Evolutionary conservation across 192 early-diverging fungal species (phyloP).

Genomic region (Diversispora epigaea): DNA sequence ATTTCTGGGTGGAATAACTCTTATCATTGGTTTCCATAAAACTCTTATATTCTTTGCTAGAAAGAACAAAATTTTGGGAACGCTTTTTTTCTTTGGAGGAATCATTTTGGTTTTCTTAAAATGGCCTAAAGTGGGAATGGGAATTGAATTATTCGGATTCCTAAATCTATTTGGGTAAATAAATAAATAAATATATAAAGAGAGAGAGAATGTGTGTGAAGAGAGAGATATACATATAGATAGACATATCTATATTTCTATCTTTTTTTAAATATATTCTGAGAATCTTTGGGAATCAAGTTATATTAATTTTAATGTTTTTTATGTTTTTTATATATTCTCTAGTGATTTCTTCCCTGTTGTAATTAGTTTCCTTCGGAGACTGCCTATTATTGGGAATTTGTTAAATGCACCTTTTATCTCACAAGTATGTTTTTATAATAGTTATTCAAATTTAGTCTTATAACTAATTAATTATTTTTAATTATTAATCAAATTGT

Average conservation of each 20-base stretch:
- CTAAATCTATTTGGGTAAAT: constrained; percentile 92
- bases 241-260: too few relatives aligned
- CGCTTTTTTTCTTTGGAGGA: constrained; percentile 85
- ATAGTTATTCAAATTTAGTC: constrained; percentile 10
- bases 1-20: constrained; percentile 85
- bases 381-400: constrained; percentile 86
- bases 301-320: background rate
- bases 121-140: constrained; percentile 87
- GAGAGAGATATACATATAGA: too few relatives aligned
- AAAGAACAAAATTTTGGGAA: constrained; percentile 84
- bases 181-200: constrained; percentile 3
- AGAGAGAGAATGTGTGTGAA: background rate
- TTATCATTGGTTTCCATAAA: constrained; percentile 86
- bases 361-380: constrained; percentile 81
- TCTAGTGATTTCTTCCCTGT: constrained; percentile 95
- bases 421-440: constrained; percentile 54
- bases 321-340: background rate
- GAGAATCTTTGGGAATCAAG: too few relatives aligned
- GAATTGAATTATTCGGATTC: constrained; percentile 91
- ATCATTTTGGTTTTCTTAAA: constrained; percentile 86
- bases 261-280: too few relatives aligned
- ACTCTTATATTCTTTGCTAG: constrained; percentile 87
- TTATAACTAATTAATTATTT: background rate
- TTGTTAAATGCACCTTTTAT: constrained; percentile 83
- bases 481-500: constrained; percentile 9